Conservation (phyloP, 2,329 filamentous ascomycete species). For the Trichoderma guizhouense region DNA sequence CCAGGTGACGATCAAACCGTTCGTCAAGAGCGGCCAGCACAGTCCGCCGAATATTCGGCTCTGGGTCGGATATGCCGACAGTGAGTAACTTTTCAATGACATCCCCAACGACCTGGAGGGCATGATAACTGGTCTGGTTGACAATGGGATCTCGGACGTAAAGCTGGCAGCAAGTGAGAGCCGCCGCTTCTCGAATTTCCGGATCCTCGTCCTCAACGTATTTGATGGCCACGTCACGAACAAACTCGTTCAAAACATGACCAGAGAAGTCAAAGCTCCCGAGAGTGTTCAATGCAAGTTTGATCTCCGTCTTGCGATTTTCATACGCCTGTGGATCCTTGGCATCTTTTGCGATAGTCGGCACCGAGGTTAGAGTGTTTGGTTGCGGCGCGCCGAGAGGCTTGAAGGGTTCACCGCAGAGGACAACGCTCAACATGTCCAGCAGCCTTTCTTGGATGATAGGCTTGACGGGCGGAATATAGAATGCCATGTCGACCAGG, state of each 20-base stretch:
- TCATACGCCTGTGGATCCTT: constrained; percentile 82
- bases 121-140: constrained; percentile 95
- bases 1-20: constrained; percentile 93
- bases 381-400: constrained; percentile 83
- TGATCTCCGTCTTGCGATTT: constrained; percentile 79
- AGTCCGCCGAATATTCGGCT: constrained; percentile 82
- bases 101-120: constrained; percentile 93
- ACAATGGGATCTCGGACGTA: constrained; percentile 97
- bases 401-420: constrained; percentile 89
- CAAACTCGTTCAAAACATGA: constrained; percentile 95
- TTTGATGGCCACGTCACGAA: constrained; percentile 94
- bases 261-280: constrained; percentile 97
- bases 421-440: constrained; percentile 89
- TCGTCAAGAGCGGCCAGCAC: constrained; percentile 87
- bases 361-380: constrained; percentile 76
- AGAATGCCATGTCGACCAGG: constrained; percentile 96
- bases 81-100: constrained; percentile 96
- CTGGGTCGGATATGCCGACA: constrained; percentile 88
- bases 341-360: constrained; percentile 81
- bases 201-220: constrained; percentile 96
- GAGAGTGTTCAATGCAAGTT: constrained; percentile 86
- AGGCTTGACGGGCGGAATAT: constrained; percentile 90
- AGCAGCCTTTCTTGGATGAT: constrained; percentile 91
- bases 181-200: constrained; percentile 89
- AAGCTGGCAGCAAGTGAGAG: constrained; percentile 94